These are phyloP conservation scores for Ustilago sp. DNA, from an alignment of 1,284 basidiomycete species.

Conservation along the genomic window DNA sequence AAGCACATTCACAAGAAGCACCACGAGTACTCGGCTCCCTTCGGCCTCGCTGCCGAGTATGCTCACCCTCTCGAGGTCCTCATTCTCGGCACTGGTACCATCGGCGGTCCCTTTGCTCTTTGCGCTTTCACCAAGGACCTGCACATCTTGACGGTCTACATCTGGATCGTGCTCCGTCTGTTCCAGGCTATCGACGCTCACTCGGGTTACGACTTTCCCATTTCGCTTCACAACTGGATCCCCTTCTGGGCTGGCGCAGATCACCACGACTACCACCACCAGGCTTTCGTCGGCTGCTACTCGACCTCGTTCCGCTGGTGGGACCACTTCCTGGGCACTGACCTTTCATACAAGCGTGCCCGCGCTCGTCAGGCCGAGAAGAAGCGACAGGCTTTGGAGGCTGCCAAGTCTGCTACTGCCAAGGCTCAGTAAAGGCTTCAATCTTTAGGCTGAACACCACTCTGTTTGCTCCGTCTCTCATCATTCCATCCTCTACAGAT, in stretches of 20 bases:
- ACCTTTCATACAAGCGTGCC: constrained; percentile 63
- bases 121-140: constrained; percentile 74
- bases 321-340: constrained; percentile 68
- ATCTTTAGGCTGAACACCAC: neutral
- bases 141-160: constrained; percentile 91
- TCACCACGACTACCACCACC: constrained; percentile 79
- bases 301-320: constrained; percentile 68
- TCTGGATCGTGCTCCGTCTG: constrained; percentile 92
- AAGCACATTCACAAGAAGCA: constrained; percentile 94
- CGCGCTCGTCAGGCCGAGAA: constrained; percentile 66
- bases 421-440: constrained; percentile 31
- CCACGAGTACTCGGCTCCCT: constrained; percentile 97
- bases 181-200: constrained; percentile 99
- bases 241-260: constrained; percentile 99
- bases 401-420: constrained; percentile 10
- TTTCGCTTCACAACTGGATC: constrained; percentile 88
- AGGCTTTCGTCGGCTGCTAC: constrained; percentile 66
- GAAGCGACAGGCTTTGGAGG: constrained; percentile 51
- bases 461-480: neutral
- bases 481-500: neutral
- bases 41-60: constrained; percentile 97
- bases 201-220: constrained; percentile 84
- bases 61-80: constrained; percentile 94
- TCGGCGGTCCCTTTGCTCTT: constrained; percentile 88
- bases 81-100: constrained; percentile 86